Evolutionary conservation across 352 stramenopile species (phyloP), one percentile per base, ranked within the genome.

Genomic region (Bremia lactucae): DNA sequence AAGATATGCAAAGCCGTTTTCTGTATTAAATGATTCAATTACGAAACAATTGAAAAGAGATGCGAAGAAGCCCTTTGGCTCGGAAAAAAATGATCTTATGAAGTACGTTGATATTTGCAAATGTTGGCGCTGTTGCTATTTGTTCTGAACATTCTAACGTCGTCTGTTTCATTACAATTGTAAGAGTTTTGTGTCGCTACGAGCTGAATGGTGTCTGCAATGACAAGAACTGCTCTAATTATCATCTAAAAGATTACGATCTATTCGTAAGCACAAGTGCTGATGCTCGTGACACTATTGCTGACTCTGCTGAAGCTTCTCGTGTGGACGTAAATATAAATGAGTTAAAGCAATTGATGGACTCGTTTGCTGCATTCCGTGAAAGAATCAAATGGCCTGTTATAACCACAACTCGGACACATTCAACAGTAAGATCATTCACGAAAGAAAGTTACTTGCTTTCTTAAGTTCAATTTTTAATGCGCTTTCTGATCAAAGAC

Each of bases 121-220:
- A n/a, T 13, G 24, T 24, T 13, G 22, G 28, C 28, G n/a, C 10
- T 52, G n/a, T 5, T 28, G 45, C 22, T 20, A 9, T 42, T 40
- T 5, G 2, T 34, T 28, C 18, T 31, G n/a, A 5, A 4, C 4
- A 35, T 35, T 56, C 9, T 49, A 49, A 61, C 31, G 14, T 19
- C 29, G 6, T 9, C 4, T 47, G 13, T 36, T 40, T 15, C 18
- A 29, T 35, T 19, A 16, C 11, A 33, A n/a, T n/a, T 23, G 42
- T 8, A 39, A 89, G 77, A 48, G 59, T 80, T 18, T 33, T 86
- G 24, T 89, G 77, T 46, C 63, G 77, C 19, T 89, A 71, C 42
- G 77, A 89, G 20, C 49, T 87, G 24, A 81, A 76, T 31, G 77
- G 77, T 5, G 65, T 80, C 21, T 89, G 77, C 55, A 87, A 87